These are phyloP conservation scores for Blepharisma stoltei DNA, from an alignment of 73 alveolate species.

Conservation along the genomic window DNA sequence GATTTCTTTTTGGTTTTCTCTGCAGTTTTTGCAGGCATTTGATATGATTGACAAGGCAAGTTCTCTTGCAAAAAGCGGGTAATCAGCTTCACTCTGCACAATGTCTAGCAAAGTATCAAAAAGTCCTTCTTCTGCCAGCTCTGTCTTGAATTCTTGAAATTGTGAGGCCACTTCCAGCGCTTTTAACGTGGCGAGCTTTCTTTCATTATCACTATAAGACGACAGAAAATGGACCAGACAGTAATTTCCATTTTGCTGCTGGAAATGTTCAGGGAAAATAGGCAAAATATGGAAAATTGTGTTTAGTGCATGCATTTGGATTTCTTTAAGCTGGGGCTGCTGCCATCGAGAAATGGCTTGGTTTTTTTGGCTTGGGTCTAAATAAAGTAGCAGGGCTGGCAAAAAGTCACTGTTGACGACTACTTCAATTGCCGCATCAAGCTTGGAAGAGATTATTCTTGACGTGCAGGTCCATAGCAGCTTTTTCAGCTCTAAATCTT, in stretches of 20 bases:
- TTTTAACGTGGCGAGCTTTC: constrained; percentile 71
- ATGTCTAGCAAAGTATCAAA: constrained; percentile 89
- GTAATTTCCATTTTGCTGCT: constrained; percentile 71
- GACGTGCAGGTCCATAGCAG: constrained; percentile 88
- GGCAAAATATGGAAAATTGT: constrained; percentile 61
- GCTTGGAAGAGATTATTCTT: constrained; percentile 43
- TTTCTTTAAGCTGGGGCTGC: constrained; percentile 89
- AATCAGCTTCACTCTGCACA: constrained; percentile 79
- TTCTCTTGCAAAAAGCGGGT: constrained; percentile 88
- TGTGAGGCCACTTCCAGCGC: constrained; percentile 66
- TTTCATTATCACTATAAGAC: constrained; percentile 73
- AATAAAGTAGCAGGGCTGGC: constrained; percentile 77
- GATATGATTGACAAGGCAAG: constrained; percentile 87
- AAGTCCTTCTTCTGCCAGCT: constrained; percentile 88
- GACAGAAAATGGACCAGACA: constrained; percentile 69
- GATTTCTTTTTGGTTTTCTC: constrained; percentile 88
- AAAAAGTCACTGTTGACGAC: constrained; percentile 72
- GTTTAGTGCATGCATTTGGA: constrained; percentile 76
- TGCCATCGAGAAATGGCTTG: constrained; percentile 88
- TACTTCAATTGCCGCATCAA: constrained; percentile 36
- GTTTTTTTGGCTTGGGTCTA: constrained; percentile 83
- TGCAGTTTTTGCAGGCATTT: constrained; percentile 87
- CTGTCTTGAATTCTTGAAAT: constrained; percentile 71
- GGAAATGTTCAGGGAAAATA: constrained; percentile 79
- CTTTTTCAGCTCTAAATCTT: constrained; percentile 94